A percentile compares a stretch with the other conserved stretches of the same genome.
Evolutionary conservation across 306 rosid genomes (phyloP).

Genomic region (Rosa rugosa): DNA sequence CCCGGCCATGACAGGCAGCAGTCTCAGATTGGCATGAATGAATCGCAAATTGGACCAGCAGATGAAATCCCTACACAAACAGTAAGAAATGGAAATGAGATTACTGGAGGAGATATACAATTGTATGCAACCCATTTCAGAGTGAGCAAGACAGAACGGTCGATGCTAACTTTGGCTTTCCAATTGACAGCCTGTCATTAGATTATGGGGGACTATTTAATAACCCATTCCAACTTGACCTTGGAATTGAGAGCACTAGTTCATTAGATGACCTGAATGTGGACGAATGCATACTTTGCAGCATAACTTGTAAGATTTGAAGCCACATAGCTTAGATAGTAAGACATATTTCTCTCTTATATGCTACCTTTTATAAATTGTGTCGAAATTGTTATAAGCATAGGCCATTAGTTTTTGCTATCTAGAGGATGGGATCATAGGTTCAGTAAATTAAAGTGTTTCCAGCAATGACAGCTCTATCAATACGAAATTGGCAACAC

Average conservation of each 20-base stretch:
- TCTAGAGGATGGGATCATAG: no score
- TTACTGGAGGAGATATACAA: conserved; percentile 49
- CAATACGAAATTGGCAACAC: no score
- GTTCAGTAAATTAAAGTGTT: no score
- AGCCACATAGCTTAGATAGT: conserved; percentile 34
- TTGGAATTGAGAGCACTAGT: conserved; percentile 29
- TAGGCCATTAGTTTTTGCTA: no score
- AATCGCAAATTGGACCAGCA: conserved; percentile 44
- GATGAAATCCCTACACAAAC: conserved; percentile 41
- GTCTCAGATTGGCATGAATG: conserved; percentile 39
- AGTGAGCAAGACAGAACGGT: conserved; percentile 58
- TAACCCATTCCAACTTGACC: conserved; percentile 39
- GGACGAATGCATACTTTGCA: conserved; percentile 77
- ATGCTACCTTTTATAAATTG: no score
- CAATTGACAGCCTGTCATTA: conserved; percentile 46
- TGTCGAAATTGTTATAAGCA: no score
- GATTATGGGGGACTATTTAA: conserved; percentile 50
- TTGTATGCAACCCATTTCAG: conserved; percentile 44
- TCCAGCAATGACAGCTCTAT: no score
- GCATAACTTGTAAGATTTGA: conserved; percentile 51
- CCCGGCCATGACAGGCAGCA: conserved; percentile 42
- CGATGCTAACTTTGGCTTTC: conserved; percentile 62
- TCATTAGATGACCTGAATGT: conserved; percentile 46
- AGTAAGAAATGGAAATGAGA: conserved; percentile 46
- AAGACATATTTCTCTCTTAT: no score